Conservation (phyloP, 2,329 filamentous ascomycete genomes). For the Paraphaeosphaeria minitans region DNA sequence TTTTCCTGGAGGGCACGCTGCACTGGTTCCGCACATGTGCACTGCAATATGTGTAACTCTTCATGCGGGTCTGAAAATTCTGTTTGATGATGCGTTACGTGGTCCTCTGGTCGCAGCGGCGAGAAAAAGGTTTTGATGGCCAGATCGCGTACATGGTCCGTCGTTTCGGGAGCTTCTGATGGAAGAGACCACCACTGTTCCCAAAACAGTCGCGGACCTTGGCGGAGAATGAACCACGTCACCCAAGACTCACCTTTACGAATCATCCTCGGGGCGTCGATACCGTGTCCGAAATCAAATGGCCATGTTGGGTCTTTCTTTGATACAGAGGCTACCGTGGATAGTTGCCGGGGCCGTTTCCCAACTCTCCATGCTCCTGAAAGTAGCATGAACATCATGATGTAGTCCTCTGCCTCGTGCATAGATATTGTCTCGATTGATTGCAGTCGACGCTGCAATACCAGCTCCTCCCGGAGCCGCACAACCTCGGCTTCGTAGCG, state of each 20-base stretch:
- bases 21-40: constrained; percentile 24
- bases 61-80: constrained; percentile 28
- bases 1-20: constrained; percentile 30
- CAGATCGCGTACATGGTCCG: constrained; percentile 36
- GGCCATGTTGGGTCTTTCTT: constrained; percentile 12
- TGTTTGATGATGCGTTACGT: constrained; percentile 7
- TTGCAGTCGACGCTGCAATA: constrained; percentile 26
- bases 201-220: constrained; percentile 40
- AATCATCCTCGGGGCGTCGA: constrained; percentile 31
- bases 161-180: constrained; percentile 17
- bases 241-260: constrained; percentile 38
- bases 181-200: constrained; percentile 37
- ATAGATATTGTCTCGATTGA: constrained; percentile 28
- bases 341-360: constrained; percentile 11
- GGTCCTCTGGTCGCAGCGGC: neutral
- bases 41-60: constrained; percentile 25
- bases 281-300: constrained; percentile 36
- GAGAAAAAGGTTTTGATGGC: constrained; percentile 29
- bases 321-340: constrained; percentile 16
- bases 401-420: constrained; percentile 31
- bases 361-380: neutral
- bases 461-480: constrained; percentile 25
- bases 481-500: constrained; percentile 24
- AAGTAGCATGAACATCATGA: constrained; percentile 38
- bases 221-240: constrained; percentile 39